Base-by-base conservation (phyloP, 371 early-diverging fungal genomes). In the Mucor irregularis region DNA sequence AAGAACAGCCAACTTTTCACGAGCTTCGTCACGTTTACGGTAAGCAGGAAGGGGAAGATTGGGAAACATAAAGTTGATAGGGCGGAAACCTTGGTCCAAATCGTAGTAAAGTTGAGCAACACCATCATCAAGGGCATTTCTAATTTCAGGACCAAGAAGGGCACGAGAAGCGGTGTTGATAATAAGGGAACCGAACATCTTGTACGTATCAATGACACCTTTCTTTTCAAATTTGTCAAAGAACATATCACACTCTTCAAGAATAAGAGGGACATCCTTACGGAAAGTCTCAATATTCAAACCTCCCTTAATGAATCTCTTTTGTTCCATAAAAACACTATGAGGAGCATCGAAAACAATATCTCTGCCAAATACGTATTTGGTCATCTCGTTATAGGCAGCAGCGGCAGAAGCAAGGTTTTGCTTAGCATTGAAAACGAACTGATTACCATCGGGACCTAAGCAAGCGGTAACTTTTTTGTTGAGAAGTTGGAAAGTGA, bases 301-400 rank as follows among this genome's bases (percentile, higher is more conserved):
- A 49, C 93, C 92, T 53, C 88, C 86, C 82, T 98, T 98, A 72
- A 94, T 89, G 68, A 97, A 93, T 88, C 79, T 90, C 76, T 97
- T 97, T 76, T 97, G 97, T 70, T 97, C 97, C 96, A 97, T 95
- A 60, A 97, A 87, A 53, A 92, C 73, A 51, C 81, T 65, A 76
- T 96, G 95, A 14, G 89, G 87, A 40, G 92, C 91, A 74, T 97
- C 98, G 76, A 97, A 97, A 13, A 97, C 96, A 24, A 97, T 96
- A 22, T 90, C 95, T 51, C 76, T 80, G 48, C 98, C 98, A 76
- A 97, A 97, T 30, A 97, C 97, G n/a, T 95, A 95, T 43, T 89
- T 92, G 16, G 97, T 97, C 79, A 97, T 84, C 26, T 84, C 84
- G 62, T 84, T 89, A 78, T 97, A 97, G 30, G 96, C 96, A 33